Evolutionary conservation across 2,329 filamentous ascomycete species (phyloP).

Genomic region (Calonectria naviculata): DNA sequence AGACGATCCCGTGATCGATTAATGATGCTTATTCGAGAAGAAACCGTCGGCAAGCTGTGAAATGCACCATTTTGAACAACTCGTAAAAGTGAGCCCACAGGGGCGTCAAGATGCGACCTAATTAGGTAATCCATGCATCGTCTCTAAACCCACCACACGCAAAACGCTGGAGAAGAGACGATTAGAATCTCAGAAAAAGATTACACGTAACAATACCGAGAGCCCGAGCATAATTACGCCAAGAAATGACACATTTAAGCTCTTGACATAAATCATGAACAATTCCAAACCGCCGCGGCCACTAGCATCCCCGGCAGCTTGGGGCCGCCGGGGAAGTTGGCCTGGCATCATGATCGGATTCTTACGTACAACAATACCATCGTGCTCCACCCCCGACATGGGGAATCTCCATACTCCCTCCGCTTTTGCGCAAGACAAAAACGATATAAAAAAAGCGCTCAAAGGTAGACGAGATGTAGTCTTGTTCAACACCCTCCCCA

Average conservation of each 20-base stretch:
- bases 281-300: neutral
- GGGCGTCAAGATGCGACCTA: neutral
- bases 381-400: slow-evolving; percentile 8
- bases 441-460: neutral
- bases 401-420: slow-evolving; percentile 14
- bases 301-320: neutral
- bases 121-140: neutral
- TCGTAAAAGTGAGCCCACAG: neutral
- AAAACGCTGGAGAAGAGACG: neutral
- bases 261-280: neutral
- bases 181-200: neutral
- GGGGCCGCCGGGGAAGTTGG: neutral
- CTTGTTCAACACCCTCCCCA: neutral
- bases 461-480: neutral
- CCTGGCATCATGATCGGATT: slow-evolving; percentile 22
- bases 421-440: slow-evolving; percentile 1
- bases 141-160: neutral
- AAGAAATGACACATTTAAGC: neutral
- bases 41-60: neutral
- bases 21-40: neutral
- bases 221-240: neutral
- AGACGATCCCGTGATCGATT: neutral
- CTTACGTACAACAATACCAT: slow-evolving; percentile 27
- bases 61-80: neutral
- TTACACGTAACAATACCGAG: neutral